Evolutionary conservation across 2,329 filamentous ascomycete species (phyloP).

Genomic region (Cladophialophora psammophila): DNA sequence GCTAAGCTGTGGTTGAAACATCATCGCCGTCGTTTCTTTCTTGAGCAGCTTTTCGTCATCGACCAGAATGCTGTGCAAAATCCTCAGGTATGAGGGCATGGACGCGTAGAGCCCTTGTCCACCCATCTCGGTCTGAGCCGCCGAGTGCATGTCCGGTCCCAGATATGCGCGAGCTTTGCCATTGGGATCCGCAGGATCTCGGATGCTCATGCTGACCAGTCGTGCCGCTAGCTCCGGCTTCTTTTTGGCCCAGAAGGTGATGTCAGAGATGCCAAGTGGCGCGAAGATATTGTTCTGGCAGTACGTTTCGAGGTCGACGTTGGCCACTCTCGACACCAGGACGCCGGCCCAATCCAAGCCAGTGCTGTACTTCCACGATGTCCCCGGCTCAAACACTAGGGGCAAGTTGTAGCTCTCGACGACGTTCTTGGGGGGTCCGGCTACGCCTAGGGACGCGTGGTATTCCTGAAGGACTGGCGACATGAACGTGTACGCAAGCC

Average conservation of each 20-base stretch:
- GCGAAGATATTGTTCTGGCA: constrained; percentile 55
- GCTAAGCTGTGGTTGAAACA: constrained; percentile 43
- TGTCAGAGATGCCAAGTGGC: constrained; percentile 54
- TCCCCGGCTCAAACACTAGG: constrained; percentile 59
- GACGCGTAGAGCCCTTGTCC: constrained; percentile 53
- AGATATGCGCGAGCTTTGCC: constrained; percentile 3
- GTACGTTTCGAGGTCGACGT: constrained; percentile 51
- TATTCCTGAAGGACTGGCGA: constrained; percentile 34
- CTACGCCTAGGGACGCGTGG: constrained; percentile 38
- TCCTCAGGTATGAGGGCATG: constrained; percentile 41
- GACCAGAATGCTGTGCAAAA: constrained; percentile 42
- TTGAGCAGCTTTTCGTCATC: constrained; percentile 44
- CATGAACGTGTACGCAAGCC: constrained; percentile 18
- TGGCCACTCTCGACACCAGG: constrained; percentile 58
- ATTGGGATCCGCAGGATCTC: constrained; percentile 46
- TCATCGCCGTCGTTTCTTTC: constrained; percentile 32
- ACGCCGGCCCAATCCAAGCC: constrained; percentile 62
- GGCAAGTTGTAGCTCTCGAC: constrained; percentile 49
- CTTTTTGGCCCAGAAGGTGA: constrained; percentile 52
- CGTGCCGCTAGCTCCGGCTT: constrained; percentile 47
- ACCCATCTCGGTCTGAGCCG: constrained; percentile 40
- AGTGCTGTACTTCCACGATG: constrained; percentile 58
- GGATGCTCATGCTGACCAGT: constrained; percentile 51
- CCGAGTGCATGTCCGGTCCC: constrained; percentile 17
- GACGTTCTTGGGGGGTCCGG: constrained; percentile 44